Percentiles rank a stretch among this genome's conserved stretches.
Conservation (phyloP, 306 rosid genomes). For the Rosa multiflora region DNA sequence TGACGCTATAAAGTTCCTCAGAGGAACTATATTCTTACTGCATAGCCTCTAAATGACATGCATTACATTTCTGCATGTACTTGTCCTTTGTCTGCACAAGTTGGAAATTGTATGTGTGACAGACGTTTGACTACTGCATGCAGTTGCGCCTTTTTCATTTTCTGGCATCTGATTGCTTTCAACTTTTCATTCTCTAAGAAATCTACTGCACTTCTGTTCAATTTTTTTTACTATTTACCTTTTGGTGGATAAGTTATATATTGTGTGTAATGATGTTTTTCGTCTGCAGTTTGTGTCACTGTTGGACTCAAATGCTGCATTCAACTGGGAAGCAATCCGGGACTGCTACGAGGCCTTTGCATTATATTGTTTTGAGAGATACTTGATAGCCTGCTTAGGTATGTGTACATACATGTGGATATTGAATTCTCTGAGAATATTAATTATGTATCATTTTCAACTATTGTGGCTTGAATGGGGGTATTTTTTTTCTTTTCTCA, state of each 20-base stretch:
- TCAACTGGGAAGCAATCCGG: slow-evolving; percentile 87
- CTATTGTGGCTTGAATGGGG: background rate
- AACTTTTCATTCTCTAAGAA: background rate
- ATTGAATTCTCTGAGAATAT: background rate
- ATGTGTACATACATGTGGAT: slow-evolving; percentile 32
- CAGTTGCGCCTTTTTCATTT: background rate
- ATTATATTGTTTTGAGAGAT: slow-evolving; percentile 95
- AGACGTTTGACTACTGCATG: background rate
- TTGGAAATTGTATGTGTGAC: background rate
- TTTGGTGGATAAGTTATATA: background rate
- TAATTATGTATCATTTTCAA: background rate
- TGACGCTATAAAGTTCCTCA: background rate
- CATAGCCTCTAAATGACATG: background rate
- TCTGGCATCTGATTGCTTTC: slow-evolving; percentile 3
- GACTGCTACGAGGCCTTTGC: slow-evolving; percentile 99
- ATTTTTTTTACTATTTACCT: background rate
- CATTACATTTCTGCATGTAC: background rate
- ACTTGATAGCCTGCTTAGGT: slow-evolving; percentile 97
- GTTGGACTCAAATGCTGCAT: slow-evolving; percentile 85
- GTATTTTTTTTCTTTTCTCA: background rate
- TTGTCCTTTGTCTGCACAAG: background rate
- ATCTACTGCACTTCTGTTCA: background rate
- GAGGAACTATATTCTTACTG: background rate
- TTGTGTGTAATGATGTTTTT: slow-evolving; percentile 17
- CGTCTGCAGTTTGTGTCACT: slow-evolving; percentile 81